A percentile compares a stretch with the other conserved stretches of the same genome.
phyloP scores from a whole-genome alignment of 106 monocot species.

The Dendrobium chrysotoxum region DNA sequence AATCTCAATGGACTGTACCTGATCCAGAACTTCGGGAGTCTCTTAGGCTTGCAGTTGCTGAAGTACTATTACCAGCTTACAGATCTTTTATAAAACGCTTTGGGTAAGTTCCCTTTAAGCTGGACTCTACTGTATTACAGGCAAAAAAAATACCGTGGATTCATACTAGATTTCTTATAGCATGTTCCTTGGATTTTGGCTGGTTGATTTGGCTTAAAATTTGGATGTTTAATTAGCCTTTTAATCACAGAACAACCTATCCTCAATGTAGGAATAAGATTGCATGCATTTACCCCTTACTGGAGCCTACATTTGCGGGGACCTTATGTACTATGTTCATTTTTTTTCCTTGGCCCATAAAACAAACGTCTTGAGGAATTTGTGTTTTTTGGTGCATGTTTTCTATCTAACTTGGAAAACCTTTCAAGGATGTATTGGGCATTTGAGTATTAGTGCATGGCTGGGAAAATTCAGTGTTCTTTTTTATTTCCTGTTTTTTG shows the following conservation, averaged over 20 bases:
- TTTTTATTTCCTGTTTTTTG: too few species aligned
- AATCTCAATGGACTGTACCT: slow-evolving; percentile 49
- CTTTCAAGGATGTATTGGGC: too few species aligned
- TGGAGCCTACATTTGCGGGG: too few species aligned
- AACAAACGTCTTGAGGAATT: too few species aligned
- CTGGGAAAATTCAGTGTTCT: too few species aligned
- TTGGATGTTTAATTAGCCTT: not conserved
- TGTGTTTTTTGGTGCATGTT: too few species aligned
- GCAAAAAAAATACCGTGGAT: not conserved
- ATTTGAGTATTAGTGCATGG: too few species aligned
- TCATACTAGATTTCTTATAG: not conserved
- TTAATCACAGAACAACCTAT: not conserved
- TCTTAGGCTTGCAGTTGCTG: slow-evolving; percentile 56
- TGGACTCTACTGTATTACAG: not conserved
- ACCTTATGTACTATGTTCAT: too few species aligned
- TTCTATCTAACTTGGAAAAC: too few species aligned
- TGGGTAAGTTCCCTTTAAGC: slow-evolving; percentile 34
- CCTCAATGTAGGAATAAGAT: not conserved
- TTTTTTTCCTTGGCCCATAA: too few species aligned
- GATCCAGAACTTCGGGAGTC: slow-evolving; percentile 61
- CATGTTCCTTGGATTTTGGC: not conserved
- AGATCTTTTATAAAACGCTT: slow-evolving; percentile 59
- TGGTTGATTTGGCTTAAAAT: not conserved
- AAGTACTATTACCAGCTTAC: slow-evolving; percentile 67
- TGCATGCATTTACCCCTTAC: not conserved